phyloP scores from a whole-genome alignment of 1,139 yeast species.

The Geotrichum restrictum region DNA sequence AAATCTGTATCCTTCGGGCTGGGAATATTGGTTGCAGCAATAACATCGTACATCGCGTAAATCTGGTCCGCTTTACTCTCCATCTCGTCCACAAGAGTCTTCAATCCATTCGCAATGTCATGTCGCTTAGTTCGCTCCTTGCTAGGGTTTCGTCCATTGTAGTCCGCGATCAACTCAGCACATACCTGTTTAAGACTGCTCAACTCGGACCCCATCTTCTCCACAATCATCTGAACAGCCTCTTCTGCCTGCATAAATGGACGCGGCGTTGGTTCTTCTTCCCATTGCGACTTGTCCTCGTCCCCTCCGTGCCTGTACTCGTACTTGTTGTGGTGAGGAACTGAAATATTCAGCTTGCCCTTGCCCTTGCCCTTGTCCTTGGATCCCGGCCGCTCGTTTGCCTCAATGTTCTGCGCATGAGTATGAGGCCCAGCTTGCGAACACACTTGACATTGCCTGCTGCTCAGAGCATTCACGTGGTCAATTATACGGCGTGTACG shows the following conservation, averaged over 20 bases:
- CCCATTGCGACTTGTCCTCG: slow-evolving; percentile 19
- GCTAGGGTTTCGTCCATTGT: slow-evolving; percentile 32
- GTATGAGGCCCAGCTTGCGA: background rate
- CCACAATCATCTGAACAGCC: slow-evolving; percentile 31
- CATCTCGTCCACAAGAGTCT: slow-evolving; percentile 29
- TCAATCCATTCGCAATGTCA: slow-evolving; percentile 29
- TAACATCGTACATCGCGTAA: slow-evolving; percentile 35
- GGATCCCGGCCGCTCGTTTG: background rate
- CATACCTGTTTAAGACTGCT: slow-evolving; percentile 28
- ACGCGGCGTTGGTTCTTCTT: slow-evolving; percentile 33
- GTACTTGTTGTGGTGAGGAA: background rate
- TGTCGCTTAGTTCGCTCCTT: slow-evolving; percentile 29
- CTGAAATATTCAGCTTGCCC: too few relatives aligned
- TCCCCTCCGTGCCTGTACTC: slow-evolving; percentile 7
- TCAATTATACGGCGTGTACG: slow-evolving; percentile 1
- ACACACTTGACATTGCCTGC: slow-evolving; percentile 1
- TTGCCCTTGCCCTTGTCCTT: too few relatives aligned
- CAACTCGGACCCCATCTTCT: slow-evolving; percentile 31
- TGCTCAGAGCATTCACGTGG: slow-evolving; percentile 3
- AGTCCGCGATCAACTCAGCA: slow-evolving; percentile 27
- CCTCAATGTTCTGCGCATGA: background rate
- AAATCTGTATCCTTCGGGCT: background rate
- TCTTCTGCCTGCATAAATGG: slow-evolving; percentile 35
- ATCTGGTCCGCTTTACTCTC: slow-evolving; percentile 38
- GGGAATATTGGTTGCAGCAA: slow-evolving; percentile 28